Evolutionary conservation across 2,329 filamentous ascomycete genomes (phyloP), one percentile per base, ranked within the genome.

Genomic region (Zymoseptoria passerinii): DNA sequence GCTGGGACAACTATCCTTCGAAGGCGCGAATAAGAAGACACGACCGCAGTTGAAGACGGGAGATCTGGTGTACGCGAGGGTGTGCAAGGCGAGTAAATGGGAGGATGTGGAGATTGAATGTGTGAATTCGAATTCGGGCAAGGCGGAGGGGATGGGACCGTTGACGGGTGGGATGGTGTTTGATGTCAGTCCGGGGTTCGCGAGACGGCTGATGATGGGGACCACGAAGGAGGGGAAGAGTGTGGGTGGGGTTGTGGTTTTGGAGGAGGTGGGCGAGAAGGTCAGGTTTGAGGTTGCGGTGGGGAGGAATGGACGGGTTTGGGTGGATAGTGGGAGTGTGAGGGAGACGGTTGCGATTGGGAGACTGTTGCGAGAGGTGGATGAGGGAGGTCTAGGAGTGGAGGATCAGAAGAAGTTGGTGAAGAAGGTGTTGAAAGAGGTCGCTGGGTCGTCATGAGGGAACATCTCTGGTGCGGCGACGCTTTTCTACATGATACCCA

Each of bases 41-140:
- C 82, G 92, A 1, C 94, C 94, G 0, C 81, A 89, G 63, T 82
- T 97, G 50, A 78, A 80, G 28, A 70, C 83, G 13, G 90, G 90
- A 44, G 85, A 90, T 55, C 77, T 96, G 28, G 90, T 97, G 40
- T 97, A 97, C 76, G 92, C 92, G 44, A 88, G 92, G 62, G 84
- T 99, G 50, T 79, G 83, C 28, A 83, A 87, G 48, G 87, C 89
- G 18, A 87, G 90, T 68, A 86, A 87, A 63, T 88, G 92, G 73
- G 90, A 92, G 77, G 90, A 96, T 69, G 82, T 90, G 0, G 94
- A 97, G 75, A 78, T 99, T 50, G 90, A 95, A 68, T 97, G 94
- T 72, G 87, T 95, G 50, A 90, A 91, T 62, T 81, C 89, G 0
- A 82, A 87, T 1, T 96, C 92, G 0, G 92, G 92, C 27, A 96